These are phyloP conservation scores for Knoxia roxburghii DNA, from an alignment of 257 asterid species.

Conservation along the genomic window DNA sequence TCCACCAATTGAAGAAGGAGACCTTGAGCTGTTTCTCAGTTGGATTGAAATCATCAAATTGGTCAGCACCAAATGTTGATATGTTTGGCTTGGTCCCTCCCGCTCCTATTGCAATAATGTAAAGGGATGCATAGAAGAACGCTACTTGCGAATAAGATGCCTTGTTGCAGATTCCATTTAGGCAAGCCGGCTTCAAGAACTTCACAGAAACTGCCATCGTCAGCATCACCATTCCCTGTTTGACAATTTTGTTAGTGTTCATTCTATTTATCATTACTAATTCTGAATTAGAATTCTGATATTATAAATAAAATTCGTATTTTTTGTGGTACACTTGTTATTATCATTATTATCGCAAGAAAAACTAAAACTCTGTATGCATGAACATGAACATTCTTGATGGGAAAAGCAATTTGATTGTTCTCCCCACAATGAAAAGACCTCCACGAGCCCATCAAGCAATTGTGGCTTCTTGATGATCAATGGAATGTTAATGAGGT, in stretches of 20 bases:
- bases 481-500: neutral
- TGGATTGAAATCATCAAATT: slow-evolving; percentile 67
- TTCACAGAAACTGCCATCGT: slow-evolving; percentile 68
- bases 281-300: too few species aligned
- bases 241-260: too few species aligned
- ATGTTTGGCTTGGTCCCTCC: slow-evolving; percentile 93
- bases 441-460: neutral
- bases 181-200: slow-evolving; percentile 53
- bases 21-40: slow-evolving; percentile 60
- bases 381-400: too few species aligned
- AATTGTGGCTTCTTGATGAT: neutral
- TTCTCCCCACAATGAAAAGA: neutral
- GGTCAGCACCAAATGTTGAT: slow-evolving; percentile 91
- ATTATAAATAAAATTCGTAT: too few species aligned
- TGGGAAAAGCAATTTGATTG: too few species aligned
- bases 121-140: slow-evolving; percentile 71
- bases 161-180: slow-evolving; percentile 60
- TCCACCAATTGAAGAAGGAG: slow-evolving; percentile 95
- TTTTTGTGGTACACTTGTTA: too few species aligned
- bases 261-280: too few species aligned
- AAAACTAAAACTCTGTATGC: too few species aligned
- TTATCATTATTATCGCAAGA: too few species aligned
- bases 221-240: slow-evolving; percentile 73
- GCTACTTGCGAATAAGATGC: slow-evolving; percentile 53
- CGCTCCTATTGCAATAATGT: slow-evolving; percentile 74